A percentile compares a stretch with the other conserved stretches of the same genome.
phyloP scores from a whole-genome alignment of 1,284 basidiomycete species.

The Mycosarcoma mackinlayi region DNA sequence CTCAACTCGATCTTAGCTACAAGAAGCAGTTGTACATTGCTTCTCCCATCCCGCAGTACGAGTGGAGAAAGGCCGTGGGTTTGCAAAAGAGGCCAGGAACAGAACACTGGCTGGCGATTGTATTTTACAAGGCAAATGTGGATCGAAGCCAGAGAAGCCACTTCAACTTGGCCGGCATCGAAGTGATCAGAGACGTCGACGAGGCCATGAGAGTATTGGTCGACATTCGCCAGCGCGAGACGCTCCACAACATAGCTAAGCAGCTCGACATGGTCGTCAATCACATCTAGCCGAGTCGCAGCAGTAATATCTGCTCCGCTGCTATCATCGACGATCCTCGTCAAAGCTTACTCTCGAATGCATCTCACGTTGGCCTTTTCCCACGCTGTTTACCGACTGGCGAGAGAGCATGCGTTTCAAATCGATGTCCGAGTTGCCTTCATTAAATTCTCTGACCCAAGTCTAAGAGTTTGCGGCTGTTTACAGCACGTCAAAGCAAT shows the following conservation, averaged over 20 bases:
- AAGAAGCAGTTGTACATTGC: slow-evolving; percentile 14
- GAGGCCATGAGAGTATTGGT: slow-evolving; percentile 4
- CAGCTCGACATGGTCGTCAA: neutral
- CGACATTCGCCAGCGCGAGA: neutral
- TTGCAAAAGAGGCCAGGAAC: neutral
- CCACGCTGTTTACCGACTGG: no score
- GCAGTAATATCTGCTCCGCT: no score
- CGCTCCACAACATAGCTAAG: neutral
- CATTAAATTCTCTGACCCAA: no score
- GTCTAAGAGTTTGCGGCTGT: no score
- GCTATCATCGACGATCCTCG: neutral
- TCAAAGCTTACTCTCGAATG: no score
- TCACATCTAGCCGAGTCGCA: neutral
- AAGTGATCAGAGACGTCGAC: slow-evolving; percentile 10
- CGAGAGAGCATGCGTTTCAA: no score
- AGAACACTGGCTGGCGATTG: slow-evolving; percentile 6
- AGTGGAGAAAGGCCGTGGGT: slow-evolving; percentile 3
- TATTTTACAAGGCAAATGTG: slow-evolving; percentile 12
- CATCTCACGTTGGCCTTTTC: no score
- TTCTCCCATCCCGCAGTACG: neutral
- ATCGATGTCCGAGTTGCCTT: no score
- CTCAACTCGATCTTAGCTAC: slow-evolving; percentile 12
- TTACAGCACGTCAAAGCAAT: no score
- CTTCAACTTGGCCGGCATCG: slow-evolving; percentile 17
- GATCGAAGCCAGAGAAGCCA: neutral